Base-by-base conservation (phyloP, 164 flowering plant species). In the Annona cherimola region DNA sequence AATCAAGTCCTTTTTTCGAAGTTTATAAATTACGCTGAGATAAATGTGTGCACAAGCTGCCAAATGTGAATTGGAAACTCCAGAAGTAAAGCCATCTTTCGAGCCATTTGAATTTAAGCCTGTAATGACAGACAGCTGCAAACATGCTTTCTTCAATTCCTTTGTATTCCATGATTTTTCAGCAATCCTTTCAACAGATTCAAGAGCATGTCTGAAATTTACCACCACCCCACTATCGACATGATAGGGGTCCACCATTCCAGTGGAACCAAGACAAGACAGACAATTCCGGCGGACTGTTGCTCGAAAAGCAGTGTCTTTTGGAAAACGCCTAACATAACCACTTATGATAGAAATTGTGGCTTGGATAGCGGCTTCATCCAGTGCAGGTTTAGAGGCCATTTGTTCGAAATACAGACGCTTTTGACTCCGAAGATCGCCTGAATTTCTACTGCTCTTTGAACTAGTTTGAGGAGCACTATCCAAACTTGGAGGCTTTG, bases 11-110 rank as follows among this genome's bases (percentile, higher is more conserved):
- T 91, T 91, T 78, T 83, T 88, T 75, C 88, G 90, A 67, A 88
- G 69, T 76, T 80, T 86, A 74, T 84, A 89, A n/a, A 88, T 78
- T 65, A 86, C 85, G 81, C 92, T 76, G 66, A 89, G 86, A 76
- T 89, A 91, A 57, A 88, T 75, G 79, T 89, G 96, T 42, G 93
- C 92, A 79, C 92, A 89, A 35, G 93, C 93, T 65, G 92, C 85
- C 76, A 89, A 70, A 71, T 76, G 83, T 42, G 78, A 84, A 79
- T 89, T 84, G 1, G 87, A 84, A 78, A 86, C 68, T 26, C 90
- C 89, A 46, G 78, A 83, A 2, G 89, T 87, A 69, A 73, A 85
- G 12, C 84, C 88, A 75, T 86, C 86, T 67, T 86, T 85, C 73
- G 79, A 76, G 64, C 86, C 86, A 66, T 75, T 76, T 59, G 87